Base-by-base conservation (phyloP, 805 yeast genomes). In the Candida namnaoensis region DNA sequence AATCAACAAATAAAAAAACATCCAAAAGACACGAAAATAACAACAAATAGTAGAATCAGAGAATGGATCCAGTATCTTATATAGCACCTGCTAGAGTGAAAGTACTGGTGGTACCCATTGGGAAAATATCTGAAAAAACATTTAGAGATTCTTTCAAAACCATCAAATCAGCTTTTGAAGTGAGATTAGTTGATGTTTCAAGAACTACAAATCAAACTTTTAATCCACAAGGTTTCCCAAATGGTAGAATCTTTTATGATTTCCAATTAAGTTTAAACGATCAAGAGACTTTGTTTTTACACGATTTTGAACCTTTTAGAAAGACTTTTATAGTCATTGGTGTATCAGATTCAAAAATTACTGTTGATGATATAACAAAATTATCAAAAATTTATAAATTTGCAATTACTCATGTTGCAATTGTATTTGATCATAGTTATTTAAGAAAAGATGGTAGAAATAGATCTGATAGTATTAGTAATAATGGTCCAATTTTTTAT, bases 251-350 rank as follows among this genome's bases (percentile, higher is more conserved):
- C 1, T 58, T 79, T 12, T 85, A 74, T 53, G 80, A 79, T 42
- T 77, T 78, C 47, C 59, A 62, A 11, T 60, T 72, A 2, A 51
- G 72, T 0, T 53, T 63, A 7, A 65, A 72, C 1, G 81, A 76
- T 42, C 69, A 68, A n/a, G 79, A 76, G 35, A 71, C 82, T 26
- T 61, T 80, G 7, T 80, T 83, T 41, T 65, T 91, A 35, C 86
- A 83, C 50, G 98, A 91, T 59, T 78, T 91, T 47, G 97, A 93
- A 61, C 95, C 96, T 1, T 88, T 75, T 60, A 64, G 97, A 40
- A 87, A 88, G 54, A 77, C 84, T 0, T 76, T 87, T 50, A 69
- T 82, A 7, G 78, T 81, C 5, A 56, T 78, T 37, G 82, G 79
- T 5, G 48, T 78, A 25, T 55, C 56, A 1, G 60, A 57, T 43